Evolutionary conservation across 306 rosid genomes (phyloP).

Genomic region (Arachis stenosperma): DNA sequence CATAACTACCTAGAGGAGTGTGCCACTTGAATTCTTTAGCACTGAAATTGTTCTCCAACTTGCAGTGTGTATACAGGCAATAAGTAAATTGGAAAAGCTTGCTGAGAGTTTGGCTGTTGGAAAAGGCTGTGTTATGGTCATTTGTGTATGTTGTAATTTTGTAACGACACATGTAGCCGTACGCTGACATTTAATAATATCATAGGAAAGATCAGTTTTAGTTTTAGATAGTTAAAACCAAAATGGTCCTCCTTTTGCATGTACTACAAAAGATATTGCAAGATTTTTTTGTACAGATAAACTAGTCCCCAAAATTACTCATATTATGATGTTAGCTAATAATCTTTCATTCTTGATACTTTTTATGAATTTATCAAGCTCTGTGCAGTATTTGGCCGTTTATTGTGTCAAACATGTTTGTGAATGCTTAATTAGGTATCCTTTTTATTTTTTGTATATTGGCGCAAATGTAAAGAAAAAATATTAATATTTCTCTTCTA

Average conservation of each 20-base stretch:
- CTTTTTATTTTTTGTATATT: too few relatives aligned
- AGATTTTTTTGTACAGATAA: neutral
- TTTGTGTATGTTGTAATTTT: conserved; percentile 19
- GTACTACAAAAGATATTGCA: conserved; percentile 33
- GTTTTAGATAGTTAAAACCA: conserved; percentile 32
- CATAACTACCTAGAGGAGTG: too few relatives aligned
- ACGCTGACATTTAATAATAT: conserved; percentile 28
- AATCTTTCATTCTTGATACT: too few relatives aligned
- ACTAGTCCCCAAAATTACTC: too few relatives aligned
- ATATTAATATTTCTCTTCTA: too few relatives aligned
- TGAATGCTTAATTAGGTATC: too few relatives aligned
- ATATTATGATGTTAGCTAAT: too few relatives aligned
- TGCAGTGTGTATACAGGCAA: conserved; percentile 45
- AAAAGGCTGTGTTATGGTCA: conserved; percentile 29
- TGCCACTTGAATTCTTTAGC: neutral
- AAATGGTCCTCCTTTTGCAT: conserved; percentile 40
- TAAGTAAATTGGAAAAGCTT: conserved; percentile 47
- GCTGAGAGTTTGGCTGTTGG: conserved; percentile 35
- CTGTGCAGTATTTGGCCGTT: too few relatives aligned
- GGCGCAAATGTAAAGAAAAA: too few relatives aligned
- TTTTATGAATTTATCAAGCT: too few relatives aligned
- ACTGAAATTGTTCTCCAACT: conserved; percentile 31
- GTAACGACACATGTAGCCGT: conserved; percentile 37
- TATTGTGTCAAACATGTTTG: too few relatives aligned
- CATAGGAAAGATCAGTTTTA: conserved; percentile 29